phyloP scores from a whole-genome alignment of 2,329 filamentous ascomycete species.

The Calycina herbarum region DNA sequence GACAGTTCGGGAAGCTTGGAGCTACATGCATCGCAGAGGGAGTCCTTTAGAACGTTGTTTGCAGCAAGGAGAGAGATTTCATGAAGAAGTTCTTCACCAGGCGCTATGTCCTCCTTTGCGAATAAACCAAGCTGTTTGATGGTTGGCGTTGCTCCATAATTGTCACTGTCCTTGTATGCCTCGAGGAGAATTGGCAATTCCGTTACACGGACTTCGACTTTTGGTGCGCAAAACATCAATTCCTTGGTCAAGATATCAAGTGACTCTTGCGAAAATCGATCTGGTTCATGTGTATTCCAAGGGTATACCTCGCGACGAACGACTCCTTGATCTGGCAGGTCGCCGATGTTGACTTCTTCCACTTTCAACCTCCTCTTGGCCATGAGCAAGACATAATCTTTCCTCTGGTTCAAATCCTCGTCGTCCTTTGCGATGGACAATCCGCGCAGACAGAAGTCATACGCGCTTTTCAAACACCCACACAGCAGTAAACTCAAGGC shows the following conservation, averaged over 20 bases:
- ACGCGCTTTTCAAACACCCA: conserved; percentile 68
- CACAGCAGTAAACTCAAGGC: conserved; percentile 60
- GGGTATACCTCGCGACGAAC: conserved; percentile 72
- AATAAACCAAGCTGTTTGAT: conserved; percentile 87
- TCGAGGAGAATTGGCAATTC: conserved; percentile 67
- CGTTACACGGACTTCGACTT: conserved; percentile 76
- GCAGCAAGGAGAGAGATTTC: conserved; percentile 88
- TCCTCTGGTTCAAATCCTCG: conserved; percentile 54
- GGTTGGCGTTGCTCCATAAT: conserved; percentile 53
- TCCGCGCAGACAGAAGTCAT: conserved; percentile 64
- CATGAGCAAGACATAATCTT: conserved; percentile 54
- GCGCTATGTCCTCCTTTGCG: conserved; percentile 74
- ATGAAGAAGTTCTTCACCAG: conserved; percentile 73
- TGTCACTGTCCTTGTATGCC: conserved; percentile 50
- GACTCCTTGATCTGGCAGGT: conserved; percentile 67
- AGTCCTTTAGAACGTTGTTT: conserved; percentile 83
- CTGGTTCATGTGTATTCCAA: conserved; percentile 67
- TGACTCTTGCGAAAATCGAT: conserved; percentile 69
- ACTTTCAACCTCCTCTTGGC: conserved; percentile 48
- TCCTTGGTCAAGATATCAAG: conserved; percentile 71
- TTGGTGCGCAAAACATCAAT: conserved; percentile 70
- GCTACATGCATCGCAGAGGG: conserved; percentile 88
- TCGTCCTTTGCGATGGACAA: conserved; percentile 56
- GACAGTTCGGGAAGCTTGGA: conserved; percentile 64
- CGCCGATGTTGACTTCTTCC: conserved; percentile 48